These are phyloP conservation scores for Amylocystis lapponica DNA, from an alignment of 768 basidiomycete genomes.

Conservation along the genomic window DNA sequence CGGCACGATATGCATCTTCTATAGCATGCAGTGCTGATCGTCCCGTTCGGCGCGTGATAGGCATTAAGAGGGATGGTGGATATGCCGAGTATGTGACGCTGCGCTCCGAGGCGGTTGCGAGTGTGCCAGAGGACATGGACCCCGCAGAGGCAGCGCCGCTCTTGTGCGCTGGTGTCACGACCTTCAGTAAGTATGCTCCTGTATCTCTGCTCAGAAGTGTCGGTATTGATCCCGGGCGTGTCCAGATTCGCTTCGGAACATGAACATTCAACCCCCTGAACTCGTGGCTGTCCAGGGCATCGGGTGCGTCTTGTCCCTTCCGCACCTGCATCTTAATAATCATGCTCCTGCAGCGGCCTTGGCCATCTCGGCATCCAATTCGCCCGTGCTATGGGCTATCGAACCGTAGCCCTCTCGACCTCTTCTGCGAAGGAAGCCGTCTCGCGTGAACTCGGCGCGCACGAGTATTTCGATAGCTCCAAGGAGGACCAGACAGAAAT, in stretches of 20 bases:
- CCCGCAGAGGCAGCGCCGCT: conserved; percentile 25
- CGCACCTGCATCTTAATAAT: background rate
- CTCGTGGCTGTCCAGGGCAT: conserved; percentile 35
- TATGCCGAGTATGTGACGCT: conserved; percentile 23
- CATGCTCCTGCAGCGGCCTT: conserved; percentile 13
- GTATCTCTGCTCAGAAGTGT: background rate
- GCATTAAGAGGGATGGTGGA: conserved; percentile 21
- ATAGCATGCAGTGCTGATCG: no score
- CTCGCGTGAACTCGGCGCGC: conserved; percentile 31
- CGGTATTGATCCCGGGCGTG: conserved; percentile 20
- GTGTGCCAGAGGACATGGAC: conserved; percentile 19
- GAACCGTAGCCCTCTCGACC: conserved; percentile 30
- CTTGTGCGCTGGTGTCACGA: conserved; percentile 34
- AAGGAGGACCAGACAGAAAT: conserved; percentile 23
- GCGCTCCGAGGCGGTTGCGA: conserved; percentile 19
- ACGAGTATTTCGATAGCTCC: conserved; percentile 30
- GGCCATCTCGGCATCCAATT: conserved; percentile 33
- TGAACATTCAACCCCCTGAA: conserved; percentile 26
- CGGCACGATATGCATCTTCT: no score
- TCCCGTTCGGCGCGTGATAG: conserved; percentile 12
- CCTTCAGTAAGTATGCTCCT: conserved; percentile 26
- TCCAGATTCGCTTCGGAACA: conserved; percentile 23
- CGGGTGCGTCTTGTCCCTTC: conserved; percentile 12
- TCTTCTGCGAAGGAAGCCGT: conserved; percentile 26
- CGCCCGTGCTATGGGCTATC: conserved; percentile 30